Base-by-base conservation (phyloP, 495 filamentous ascomycete genomes). In the Rhypophila decipiens region DNA sequence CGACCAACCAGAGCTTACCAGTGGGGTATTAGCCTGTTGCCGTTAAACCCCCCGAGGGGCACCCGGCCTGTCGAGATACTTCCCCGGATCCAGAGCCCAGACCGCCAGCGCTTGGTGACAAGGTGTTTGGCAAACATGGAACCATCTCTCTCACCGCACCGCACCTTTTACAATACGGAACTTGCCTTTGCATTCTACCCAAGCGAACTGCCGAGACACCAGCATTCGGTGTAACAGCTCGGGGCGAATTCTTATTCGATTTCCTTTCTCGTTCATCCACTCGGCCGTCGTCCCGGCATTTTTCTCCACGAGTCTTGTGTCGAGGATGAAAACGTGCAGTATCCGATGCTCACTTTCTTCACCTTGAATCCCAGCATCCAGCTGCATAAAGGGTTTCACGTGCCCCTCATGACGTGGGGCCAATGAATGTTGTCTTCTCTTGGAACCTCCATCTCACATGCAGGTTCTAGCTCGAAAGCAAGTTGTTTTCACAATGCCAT, bases 21-120 rank as follows among this genome's bases (percentile, higher is more conserved):
- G 40, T 18, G 40, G 40, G 40, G 40, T 42, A 46, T 41, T 41
- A 41, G 39, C 39, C 39, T 41, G 39, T 17, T 41, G 39, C 39
- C 21, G 39, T 41, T 22, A 18, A 39, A 18, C 12, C 3, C 9
- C 8, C 36, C 36, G 18, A 18, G 36, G 10, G 13, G 36, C 9
- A 24, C 12, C 8, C 20, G 10, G 11, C 18, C 18, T n/a, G n/a
- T n/a, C 42, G 17, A 24, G n/a, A 18, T 33, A 18, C 31, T 46
- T 46, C 44, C 44, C 44, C 44, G 44, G 44, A 37, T 15, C 8
- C 12, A 21, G 44, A 42, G 24, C 22, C 33, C 24, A 8, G 23
- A 42, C 7, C 13, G 7, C 27, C 27, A 31, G n/a, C n/a, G n/a
- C n/a, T n/a, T n/a, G n/a, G n/a, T n/a, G n/a, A n/a, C n/a, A n/a